Base-by-base conservation (phyloP, 176 grass and related monocot species). In the Cenchrus americanus region DNA sequence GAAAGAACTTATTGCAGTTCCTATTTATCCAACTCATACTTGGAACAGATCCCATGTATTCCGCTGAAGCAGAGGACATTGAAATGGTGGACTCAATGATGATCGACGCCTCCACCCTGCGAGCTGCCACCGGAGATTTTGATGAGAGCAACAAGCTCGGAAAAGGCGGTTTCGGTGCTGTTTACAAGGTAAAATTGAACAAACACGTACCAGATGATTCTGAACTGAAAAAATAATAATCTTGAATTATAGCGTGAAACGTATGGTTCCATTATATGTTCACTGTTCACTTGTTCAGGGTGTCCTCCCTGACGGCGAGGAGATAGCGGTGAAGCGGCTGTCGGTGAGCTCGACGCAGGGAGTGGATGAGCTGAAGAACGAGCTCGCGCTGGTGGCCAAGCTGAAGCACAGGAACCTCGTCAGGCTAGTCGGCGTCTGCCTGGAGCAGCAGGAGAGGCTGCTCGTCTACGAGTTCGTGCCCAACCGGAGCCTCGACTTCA, bases 121-220 rank as follows among this genome's bases (percentile, higher is more conserved):
- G 82, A 71, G 27, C 64, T 22, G 90, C 86, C 0, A 92, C 90
- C 0, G 24, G 34, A 17, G 73, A 67, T 69, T 92, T 92, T 14
- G 73, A 70, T 1, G 90, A 86, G 24, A 37, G 60, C 50, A 92
- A 88, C 77, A 92, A 79, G 47, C 90, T 92, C 2, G 90, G 86
- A 0, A 55, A 88, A 85, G 89, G 89, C 9, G 85, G 76, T 9
- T 91, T 87, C 17, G 89, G 85, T 0, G 9, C 71, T 2, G 89
- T 88, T 23, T 92, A 92, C 73, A 88, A 88, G 85, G 89, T 85
- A 53, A 34, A 1, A 70, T 4, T 59, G 27, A 42, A 8, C 48
- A 21, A 62, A 3, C 13, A 63, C 3, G 3, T 18, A 34, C 13
- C 23, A 71, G 2, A 0, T 12, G 60, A 15, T 51, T 62, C 41